Evolutionary conservation across 2,329 filamentous ascomycete species (phyloP), one percentile per base, ranked within the genome.

Genomic region (Aspergillus latus): DNA sequence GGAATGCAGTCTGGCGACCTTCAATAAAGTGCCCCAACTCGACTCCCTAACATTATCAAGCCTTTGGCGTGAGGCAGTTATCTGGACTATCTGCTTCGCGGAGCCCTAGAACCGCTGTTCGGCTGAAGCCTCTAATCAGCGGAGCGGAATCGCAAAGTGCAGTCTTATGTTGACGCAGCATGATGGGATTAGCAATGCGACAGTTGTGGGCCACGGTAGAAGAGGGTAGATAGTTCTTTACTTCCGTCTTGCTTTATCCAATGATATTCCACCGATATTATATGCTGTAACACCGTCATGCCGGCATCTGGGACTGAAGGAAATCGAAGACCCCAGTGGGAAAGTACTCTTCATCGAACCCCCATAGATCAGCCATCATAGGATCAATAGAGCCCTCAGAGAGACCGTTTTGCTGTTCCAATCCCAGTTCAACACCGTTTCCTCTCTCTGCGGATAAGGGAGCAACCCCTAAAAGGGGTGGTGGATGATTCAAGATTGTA

Each of bases 261-360:
- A 8, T 11, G 5, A 29, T 10, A 7, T 39, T 16, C 34, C 10
- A 16, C 26, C n/a, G 5, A 11, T 11, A 39, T 13, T 11, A 37
- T 4, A 26, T 48, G 16, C 15, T 9, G 4, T n/a, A 39, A 29
- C 5, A 37, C 4, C 9, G 39, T 69, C 54, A 75, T 29, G 72
- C 72, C 15, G 72, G 72, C 72, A 75, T 75, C 59, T 75, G 72
- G 13, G 71, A 74, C 55, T 74, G 72, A 16, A 75, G 61, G 46
- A 75, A 75, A 59, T 74, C 72, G 59, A 74, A 74, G 10, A 75
- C 72, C 16, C 72, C 72, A n/a, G 71, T 74, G 4, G 72, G 72
- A 50, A 75, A 75, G 55, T 74, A 74, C 28, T 75, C 72, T 52
- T 74, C 72, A 28, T 75, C 72, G 40, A 74, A 74, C 10, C 72